Percentiles rank a stretch among this genome's conserved stretches.
Conservation (phyloP, 2,329 filamentous ascomycete species). For the Talaromyces marneffei region DNA sequence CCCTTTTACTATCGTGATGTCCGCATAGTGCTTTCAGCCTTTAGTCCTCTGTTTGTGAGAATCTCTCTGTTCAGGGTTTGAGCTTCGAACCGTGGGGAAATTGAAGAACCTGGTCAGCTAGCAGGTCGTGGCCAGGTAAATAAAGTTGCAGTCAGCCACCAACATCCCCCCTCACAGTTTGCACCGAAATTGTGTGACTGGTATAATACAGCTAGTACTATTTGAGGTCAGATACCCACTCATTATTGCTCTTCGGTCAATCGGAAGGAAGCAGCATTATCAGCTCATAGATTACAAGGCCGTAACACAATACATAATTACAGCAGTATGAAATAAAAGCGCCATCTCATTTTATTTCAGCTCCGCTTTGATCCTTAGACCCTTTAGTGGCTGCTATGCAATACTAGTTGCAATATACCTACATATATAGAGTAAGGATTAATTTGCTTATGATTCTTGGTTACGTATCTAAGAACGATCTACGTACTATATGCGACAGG, state of each 20-base stretch:
- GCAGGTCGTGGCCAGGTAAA: not conserved
- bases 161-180: not conserved
- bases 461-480: not conserved
- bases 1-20: not conserved
- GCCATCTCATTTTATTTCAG: not conserved
- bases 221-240: not conserved
- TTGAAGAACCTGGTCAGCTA: not conserved
- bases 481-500: not conserved
- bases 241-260: not conserved
- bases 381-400: no score
- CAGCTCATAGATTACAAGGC: not conserved
- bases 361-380: not conserved
- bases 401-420: not conserved
- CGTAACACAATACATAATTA: not conserved
- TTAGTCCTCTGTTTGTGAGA: not conserved
- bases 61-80: no score
- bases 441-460: not conserved
- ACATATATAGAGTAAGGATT: not conserved
- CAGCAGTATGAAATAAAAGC: not conserved
- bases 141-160: not conserved
- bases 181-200: not conserved
- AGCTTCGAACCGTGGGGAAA: not conserved
- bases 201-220: not conserved
- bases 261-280: not conserved
- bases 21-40: not conserved